Evolutionary conservation across 2,329 filamentous ascomycete species (phyloP).

Genomic region (Fusarium setosum): DNA sequence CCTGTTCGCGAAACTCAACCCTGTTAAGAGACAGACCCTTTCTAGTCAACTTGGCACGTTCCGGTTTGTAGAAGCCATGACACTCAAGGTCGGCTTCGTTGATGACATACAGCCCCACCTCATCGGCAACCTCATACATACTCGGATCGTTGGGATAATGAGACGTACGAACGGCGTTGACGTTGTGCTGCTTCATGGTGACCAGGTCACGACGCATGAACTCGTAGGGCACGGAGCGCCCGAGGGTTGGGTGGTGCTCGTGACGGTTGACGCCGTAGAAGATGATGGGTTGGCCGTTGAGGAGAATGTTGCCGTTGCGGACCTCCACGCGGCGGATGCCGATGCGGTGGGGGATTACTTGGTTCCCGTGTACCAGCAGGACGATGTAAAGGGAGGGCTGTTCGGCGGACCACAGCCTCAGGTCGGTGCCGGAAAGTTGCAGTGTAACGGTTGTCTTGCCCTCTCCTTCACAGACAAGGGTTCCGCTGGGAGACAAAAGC

Average conservation of each 20-base stretch:
- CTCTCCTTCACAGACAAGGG: conserved; percentile 48
- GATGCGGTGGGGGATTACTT: conserved; percentile 62
- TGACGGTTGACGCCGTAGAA: conserved; percentile 65
- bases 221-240: not conserved
- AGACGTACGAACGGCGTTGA: conserved; percentile 76
- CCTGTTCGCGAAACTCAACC: not conserved
- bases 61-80: conserved; percentile 57
- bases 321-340: conserved; percentile 74
- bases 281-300: conserved; percentile 71
- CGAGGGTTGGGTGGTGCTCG: conserved; percentile 1
- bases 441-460: not conserved
- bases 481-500: conserved; percentile 47
- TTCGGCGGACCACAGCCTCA: conserved; percentile 75
- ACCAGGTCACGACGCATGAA: conserved; percentile 61
- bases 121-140: conserved; percentile 70
- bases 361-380: conserved; percentile 51
- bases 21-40: not conserved
- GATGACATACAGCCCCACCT: conserved; percentile 72
- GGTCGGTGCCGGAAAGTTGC: conserved; percentile 34
- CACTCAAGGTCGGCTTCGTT: conserved; percentile 67
- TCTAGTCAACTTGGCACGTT: conserved; percentile 62
- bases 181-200: conserved; percentile 74
- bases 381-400: conserved; percentile 69
- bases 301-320: conserved; percentile 66
- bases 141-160: conserved; percentile 73